Conservation (phyloP, 345 rosid genomes). For the Lenwebbia sp. region DNA sequence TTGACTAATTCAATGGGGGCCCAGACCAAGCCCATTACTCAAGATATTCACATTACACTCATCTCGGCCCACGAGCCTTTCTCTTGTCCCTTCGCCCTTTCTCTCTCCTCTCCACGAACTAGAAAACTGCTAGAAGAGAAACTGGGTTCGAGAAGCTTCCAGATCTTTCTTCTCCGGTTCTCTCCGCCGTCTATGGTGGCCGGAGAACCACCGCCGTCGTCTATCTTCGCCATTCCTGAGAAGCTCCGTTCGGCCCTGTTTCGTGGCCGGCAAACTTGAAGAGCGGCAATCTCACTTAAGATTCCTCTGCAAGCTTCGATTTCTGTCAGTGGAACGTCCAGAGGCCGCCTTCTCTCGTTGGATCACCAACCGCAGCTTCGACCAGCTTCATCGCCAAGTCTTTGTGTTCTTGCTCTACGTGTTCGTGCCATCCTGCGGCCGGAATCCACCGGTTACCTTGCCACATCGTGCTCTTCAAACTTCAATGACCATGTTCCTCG, state of each 20-base stretch:
- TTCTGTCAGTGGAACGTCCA: not conserved
- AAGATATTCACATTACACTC: not conserved
- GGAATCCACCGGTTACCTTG: accelerated
- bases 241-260: not conserved
- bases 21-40: not conserved
- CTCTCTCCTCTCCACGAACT: too few relatives aligned
- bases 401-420: not conserved
- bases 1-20: not conserved
- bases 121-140: too few relatives aligned
- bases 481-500: too few relatives aligned
- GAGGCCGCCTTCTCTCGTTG: not conserved
- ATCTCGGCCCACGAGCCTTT: not conserved
- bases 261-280: not conserved
- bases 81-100: too few relatives aligned
- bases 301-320: not conserved
- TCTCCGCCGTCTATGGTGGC: too few relatives aligned
- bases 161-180: too few relatives aligned
- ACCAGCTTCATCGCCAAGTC: not conserved
- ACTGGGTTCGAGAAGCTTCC: too few relatives aligned
- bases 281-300: not conserved
- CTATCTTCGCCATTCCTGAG: not conserved
- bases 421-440: accelerated
- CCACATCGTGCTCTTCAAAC: not conserved
- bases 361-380: not conserved
- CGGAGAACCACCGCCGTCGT: too few relatives aligned